Evolutionary conservation across 257 asterid species (phyloP).

Genomic region (Nicotiana obtusifolia): DNA sequence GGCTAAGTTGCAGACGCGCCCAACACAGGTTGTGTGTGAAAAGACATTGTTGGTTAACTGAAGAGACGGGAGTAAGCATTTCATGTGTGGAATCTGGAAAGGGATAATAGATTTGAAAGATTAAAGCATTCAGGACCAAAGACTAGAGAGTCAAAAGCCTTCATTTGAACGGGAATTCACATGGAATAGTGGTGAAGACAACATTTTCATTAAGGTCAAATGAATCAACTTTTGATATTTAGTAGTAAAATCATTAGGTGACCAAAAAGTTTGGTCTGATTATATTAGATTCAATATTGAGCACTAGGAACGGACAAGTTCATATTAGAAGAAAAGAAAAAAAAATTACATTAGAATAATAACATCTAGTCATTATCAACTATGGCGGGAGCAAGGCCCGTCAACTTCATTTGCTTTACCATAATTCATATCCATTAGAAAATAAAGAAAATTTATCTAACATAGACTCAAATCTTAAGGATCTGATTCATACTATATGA

Average conservation of each 20-base stretch:
- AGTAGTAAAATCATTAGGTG: constrained; percentile 22
- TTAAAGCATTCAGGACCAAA: neutral
- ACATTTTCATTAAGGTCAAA: neutral
- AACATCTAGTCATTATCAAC: neutral
- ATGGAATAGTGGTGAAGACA: neutral
- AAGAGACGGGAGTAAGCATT: neutral
- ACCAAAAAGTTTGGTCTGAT: neutral
- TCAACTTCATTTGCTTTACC: constrained; percentile 30
- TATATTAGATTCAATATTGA: neutral
- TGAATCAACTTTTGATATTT: neutral
- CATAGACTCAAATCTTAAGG: constrained; percentile 11
- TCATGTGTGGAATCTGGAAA: neutral
- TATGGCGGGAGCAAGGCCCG: constrained; percentile 15
- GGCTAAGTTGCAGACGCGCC: neutral
- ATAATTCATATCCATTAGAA: neutral
- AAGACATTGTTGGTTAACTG: neutral
- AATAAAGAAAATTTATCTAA: constrained; percentile 16
- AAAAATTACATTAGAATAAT: too few species aligned
- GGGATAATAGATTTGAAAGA: neutral
- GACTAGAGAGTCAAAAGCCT: constrained; percentile 7
- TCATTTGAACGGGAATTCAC: constrained; percentile 16
- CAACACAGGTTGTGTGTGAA: neutral
- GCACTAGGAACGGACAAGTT: neutral
- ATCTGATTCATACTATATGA: neutral
- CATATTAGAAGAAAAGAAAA: neutral